Evolutionary conservation across 2,329 filamentous ascomycete genomes (phyloP).

Genomic region (Trichoderma pleuroti): DNA sequence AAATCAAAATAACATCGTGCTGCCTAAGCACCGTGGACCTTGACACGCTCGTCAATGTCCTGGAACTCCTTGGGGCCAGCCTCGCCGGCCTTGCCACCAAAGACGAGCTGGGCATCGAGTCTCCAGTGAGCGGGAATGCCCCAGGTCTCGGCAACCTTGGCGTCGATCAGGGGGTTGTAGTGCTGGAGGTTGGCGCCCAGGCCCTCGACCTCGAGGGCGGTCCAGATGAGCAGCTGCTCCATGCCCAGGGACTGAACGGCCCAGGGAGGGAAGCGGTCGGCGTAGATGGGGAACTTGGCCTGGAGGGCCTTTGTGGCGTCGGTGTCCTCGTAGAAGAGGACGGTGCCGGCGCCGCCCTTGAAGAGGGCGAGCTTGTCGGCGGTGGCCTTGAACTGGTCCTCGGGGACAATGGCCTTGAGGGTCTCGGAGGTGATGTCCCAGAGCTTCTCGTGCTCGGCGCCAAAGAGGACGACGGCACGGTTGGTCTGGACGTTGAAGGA

Average conservation of each 20-base stretch:
- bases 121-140: conserved; percentile 68
- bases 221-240: conserved; percentile 75
- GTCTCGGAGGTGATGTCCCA: conserved; percentile 69
- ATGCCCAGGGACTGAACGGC: conserved; percentile 75
- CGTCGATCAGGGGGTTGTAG: conserved; percentile 84
- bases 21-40: conserved; percentile 55
- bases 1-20: background rate
- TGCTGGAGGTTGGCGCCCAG: conserved; percentile 88
- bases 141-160: conserved; percentile 66
- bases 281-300: conserved; percentile 67
- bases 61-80: conserved; percentile 61
- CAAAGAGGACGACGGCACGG: conserved; percentile 73
- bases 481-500: conserved; percentile 89
- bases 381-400: conserved; percentile 57
- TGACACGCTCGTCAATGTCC: conserved; percentile 64
- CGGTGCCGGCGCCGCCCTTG: conserved; percentile 70
- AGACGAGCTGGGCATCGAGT: conserved; percentile 79
- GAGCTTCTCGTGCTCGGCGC: conserved; percentile 79
- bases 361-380: conserved; percentile 51
- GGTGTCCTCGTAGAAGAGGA: conserved; percentile 85
- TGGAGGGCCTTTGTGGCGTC: conserved; percentile 62
- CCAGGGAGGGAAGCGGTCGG: conserved; percentile 77
- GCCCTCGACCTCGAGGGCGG: conserved; percentile 76
- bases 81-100: conserved; percentile 61
- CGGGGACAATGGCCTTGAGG: conserved; percentile 56